Conservation (phyloP, 345 rosid species). For the Kandelia obovata region DNA sequence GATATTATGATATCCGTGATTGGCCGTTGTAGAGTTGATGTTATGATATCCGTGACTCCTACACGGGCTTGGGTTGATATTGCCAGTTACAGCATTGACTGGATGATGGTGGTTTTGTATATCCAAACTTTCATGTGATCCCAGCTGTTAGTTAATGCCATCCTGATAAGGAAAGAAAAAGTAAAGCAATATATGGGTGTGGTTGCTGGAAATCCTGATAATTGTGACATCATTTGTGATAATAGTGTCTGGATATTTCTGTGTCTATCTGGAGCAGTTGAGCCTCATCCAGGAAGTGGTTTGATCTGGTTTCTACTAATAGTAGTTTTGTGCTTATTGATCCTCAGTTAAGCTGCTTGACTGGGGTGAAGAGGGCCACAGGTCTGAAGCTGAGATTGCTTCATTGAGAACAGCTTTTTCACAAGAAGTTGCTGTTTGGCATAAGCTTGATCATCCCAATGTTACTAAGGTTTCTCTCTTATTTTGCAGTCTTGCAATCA, state of each 20-base stretch:
- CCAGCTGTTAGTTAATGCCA: slow-evolving; percentile 31
- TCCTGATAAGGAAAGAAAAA: slow-evolving; percentile 12
- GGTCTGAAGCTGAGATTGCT: slow-evolving; percentile 72
- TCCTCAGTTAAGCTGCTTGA: slow-evolving; percentile 78
- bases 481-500: neutral
- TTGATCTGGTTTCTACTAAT: slow-evolving; percentile 13
- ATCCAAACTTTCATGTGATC: slow-evolving; percentile 54
- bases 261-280: neutral
- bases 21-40: slow-evolving; percentile 30
- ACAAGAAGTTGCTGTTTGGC: slow-evolving; percentile 62
- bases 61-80: slow-evolving; percentile 42
- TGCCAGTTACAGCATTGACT: neutral
- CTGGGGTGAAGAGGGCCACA: slow-evolving; percentile 94
- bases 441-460: slow-evolving; percentile 56
- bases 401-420: slow-evolving; percentile 61
- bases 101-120: slow-evolving; percentile 20
- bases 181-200: neutral
- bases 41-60: slow-evolving; percentile 50
- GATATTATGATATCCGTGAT: slow-evolving; percentile 16
- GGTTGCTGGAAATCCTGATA: slow-evolving; percentile 7
- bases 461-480: slow-evolving; percentile 64
- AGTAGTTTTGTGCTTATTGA: slow-evolving; percentile 6
- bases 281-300: no score
- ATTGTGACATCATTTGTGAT: neutral
- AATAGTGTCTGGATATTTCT: neutral